phyloP scores from a whole-genome alignment of 352 stramenopile genomes.

The Globisporangium polare region DNA sequence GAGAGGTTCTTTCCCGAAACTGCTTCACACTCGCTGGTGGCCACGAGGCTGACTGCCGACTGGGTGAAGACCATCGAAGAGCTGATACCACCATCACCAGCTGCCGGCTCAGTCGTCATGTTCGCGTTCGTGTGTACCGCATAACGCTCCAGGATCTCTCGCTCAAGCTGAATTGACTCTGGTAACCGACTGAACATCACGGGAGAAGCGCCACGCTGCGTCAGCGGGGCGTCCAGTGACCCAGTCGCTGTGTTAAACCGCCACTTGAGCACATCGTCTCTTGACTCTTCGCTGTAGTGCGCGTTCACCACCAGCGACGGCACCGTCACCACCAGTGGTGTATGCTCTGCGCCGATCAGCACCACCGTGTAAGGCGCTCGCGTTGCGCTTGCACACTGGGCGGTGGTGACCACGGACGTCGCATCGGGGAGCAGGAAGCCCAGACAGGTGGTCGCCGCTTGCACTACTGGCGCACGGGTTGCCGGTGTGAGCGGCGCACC shows the following conservation, averaged over 20 bases:
- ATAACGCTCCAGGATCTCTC: background rate
- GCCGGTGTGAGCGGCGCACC: no score
- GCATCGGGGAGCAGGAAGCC: conserved; percentile 2
- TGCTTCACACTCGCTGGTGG: conserved; percentile 2
- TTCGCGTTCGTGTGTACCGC: background rate
- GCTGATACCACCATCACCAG: no score
- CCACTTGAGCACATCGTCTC: background rate
- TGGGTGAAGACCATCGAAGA: no score
- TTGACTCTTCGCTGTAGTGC: background rate
- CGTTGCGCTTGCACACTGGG: background rate
- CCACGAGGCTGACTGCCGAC: background rate
- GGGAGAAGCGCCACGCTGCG: background rate
- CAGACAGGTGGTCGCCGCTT: background rate
- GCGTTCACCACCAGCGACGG: background rate
- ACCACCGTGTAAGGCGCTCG: background rate
- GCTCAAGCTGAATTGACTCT: background rate
- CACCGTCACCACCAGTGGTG: background rate
- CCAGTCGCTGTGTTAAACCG: background rate
- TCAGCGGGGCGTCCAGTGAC: background rate
- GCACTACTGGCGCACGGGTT: background rate
- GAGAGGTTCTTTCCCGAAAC: background rate
- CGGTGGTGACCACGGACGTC: background rate
- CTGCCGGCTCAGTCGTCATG: background rate
- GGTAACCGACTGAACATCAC: background rate
- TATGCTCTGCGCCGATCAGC: background rate